These are phyloP conservation scores for Eucalyptus sp. DNA, from an alignment of 345 rosid species.

Conservation along the genomic window DNA sequence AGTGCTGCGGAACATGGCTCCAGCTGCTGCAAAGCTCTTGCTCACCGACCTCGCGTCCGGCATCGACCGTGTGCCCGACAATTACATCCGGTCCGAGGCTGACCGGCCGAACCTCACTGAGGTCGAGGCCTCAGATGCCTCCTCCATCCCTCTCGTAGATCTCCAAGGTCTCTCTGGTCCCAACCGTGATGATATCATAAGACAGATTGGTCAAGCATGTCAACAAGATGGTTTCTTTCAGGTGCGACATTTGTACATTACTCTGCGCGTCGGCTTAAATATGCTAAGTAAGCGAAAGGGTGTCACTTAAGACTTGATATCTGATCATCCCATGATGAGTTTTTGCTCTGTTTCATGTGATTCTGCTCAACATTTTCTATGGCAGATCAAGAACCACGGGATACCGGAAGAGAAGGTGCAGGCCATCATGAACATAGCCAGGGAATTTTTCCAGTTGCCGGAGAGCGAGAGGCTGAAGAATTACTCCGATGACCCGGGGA, in stretches of 20 bases:
- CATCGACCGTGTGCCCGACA: slow-evolving; percentile 28
- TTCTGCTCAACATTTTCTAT: not conserved
- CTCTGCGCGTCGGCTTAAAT: not conserved
- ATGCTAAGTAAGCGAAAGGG: not conserved
- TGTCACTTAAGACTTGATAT: not conserved
- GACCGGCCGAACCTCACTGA: slow-evolving; percentile 60
- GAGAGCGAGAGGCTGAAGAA: slow-evolving; percentile 54
- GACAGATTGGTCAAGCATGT: slow-evolving; percentile 46
- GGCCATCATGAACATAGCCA: slow-evolving; percentile 20
- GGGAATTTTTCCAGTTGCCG: slow-evolving; percentile 51
- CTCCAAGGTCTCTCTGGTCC: slow-evolving; percentile 38
- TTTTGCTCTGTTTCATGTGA: not conserved
- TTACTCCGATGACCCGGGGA: slow-evolving; percentile 56
- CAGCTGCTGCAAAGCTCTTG: slow-evolving; percentile 10
- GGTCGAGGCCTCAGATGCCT: slow-evolving; percentile 8
- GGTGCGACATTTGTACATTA: not conserved
- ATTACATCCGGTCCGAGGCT: slow-evolving; percentile 38
- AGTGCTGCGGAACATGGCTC: not conserved
- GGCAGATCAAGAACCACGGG: slow-evolving; percentile 71
- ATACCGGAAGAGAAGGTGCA: slow-evolving; percentile 15
- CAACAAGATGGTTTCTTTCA: slow-evolving; percentile 42
- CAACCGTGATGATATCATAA: slow-evolving; percentile 10
- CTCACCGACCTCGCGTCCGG: slow-evolving; percentile 38
- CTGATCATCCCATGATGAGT: not conserved
- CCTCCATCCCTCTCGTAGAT: slow-evolving; percentile 54